Base-by-base conservation (phyloP, 371 early-diverging fungal species). In the Apophysomyces elegans region DNA sequence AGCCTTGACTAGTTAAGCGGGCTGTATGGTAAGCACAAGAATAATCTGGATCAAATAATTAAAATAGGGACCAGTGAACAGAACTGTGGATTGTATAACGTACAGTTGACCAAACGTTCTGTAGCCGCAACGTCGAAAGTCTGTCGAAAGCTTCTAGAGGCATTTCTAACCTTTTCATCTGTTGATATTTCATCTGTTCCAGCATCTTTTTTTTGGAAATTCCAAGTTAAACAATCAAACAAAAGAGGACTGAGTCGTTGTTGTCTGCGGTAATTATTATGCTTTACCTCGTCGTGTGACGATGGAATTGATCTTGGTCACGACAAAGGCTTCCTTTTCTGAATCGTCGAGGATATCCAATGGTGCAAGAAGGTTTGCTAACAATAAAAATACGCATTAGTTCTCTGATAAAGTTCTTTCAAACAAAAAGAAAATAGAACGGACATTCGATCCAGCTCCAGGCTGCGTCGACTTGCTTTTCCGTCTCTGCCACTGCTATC, bases 91-190 rank as follows among this genome's bases (percentile, higher is more conserved):
- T 26, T 26, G 3, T 26, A 26, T 26, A 26, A 26, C 78, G 67
- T 83, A 91, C 91, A 97, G 62, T 91, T 95, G 44, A 98, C 97
- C 59, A 98, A 86, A 54, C 91, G 85, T 73, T 98, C 99, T 1
- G 84, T 83, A 14, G 90, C 81, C 7, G 92, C 85, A 36, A 96
- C 83, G 62, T 89, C 83, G 66, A 98, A 98, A 3, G 92, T 90
- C 71, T 95, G 95, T 37, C 94, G 86, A 84, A 96, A 98, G 21
- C 96, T 89, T 46, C 96, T 83, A 1, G 95, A 86, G 4, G 98
- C 97, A 26, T 91, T 89, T 37, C 96, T 78, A 65, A 96, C 89
- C 67, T 92, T 94, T 61, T 91, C 91, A 74, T 95, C 95, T 13
- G 85, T 80, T 5, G 91, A 87, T 58, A 90, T 89, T 68, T 94